A percentile compares a stretch with the other conserved stretches of the same genome.
These are phyloP conservation scores for Dictyostelium firmibasis DNA, from an alignment of 78 protist species.

Conservation along the genomic window DNA sequence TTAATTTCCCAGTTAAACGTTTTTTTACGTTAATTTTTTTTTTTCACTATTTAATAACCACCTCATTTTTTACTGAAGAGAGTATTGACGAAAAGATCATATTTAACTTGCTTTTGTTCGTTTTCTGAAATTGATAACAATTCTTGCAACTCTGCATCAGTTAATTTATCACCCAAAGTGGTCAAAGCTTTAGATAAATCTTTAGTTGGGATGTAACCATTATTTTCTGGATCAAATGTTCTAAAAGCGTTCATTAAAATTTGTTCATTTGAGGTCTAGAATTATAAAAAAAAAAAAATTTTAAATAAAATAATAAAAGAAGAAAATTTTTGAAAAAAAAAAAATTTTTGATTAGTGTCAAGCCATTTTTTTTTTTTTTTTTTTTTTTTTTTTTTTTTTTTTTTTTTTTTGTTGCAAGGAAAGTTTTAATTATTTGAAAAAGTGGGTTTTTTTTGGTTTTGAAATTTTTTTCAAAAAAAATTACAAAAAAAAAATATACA, in stretches of 20 bases:
- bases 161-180: constrained; percentile 78
- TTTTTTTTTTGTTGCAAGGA: neutral
- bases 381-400: too few relatives aligned
- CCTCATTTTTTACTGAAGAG: constrained; percentile 67
- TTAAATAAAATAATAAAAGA: neutral
- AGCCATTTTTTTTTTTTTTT: too few relatives aligned
- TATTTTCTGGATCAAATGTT: constrained; percentile 77
- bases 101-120: constrained; percentile 75
- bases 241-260: constrained; percentile 78
- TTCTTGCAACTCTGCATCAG: constrained; percentile 68
- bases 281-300: too few relatives aligned
- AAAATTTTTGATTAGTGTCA: neutral
- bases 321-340: neutral
- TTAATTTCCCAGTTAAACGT: neutral
- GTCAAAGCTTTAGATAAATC: constrained; percentile 74
- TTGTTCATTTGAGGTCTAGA: constrained; percentile 61
- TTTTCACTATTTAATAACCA: neutral
- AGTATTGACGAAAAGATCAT: constrained; percentile 72
- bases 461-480: too few relatives aligned
- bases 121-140: constrained; percentile 72
- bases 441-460: neutral
- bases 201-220: constrained; percentile 75
- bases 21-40: neutral
- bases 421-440: neutral
- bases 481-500: neutral